Evolutionary conservation across 768 basidiomycete species (phyloP), one percentile per base, ranked within the genome.

Genomic region (Mycena olivaceomarginata): DNA sequence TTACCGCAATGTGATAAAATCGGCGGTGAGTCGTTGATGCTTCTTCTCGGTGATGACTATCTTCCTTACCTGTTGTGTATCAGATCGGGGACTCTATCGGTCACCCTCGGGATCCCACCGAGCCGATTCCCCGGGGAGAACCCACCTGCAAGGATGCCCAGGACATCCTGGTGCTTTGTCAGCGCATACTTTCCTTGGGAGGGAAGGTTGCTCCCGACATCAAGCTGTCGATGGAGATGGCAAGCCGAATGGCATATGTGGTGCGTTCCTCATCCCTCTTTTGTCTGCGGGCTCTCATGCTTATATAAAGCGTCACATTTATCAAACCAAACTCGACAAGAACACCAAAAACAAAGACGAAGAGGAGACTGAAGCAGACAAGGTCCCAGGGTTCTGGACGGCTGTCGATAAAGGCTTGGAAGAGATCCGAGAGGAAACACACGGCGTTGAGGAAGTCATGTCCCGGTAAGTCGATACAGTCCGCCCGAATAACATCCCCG

Each of bases 141-240:
- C 31, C 16, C 0, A 40, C 15, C 62, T 25, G 31, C 46, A 25
- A 48, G 22, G 70, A 63, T 18, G 31, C 60, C 11, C 43, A 51
- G 20, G 18, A 63, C 37, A 64, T 72, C 40, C 18, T 72, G n/a
- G 9, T 3, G 7, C 62, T 72, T 3, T 51, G 60, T 41, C 60
- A 72, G 70, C 60, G 46, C 22, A 62, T 72, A 2, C 20, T 72
- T 25, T 31, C 59, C 13, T 6, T 72, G 37, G 70, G 69, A 12
- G 12, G 57, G 40, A 70, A 70, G 59, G 69, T 72, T 2, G 70
- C 59, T 13, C 46, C 70, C 16, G 62, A 64, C 25, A n/a, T 72
- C 62, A 62, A 72, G 46, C 20, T 53, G 31, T 63, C 70, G n/a
- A n/a, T 72, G 70, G 60, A 62, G 20, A 37, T 72, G 45, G 59